Conservation (phyloP, 768 basidiomycete species). For the Russula ochroleuca region DNA sequence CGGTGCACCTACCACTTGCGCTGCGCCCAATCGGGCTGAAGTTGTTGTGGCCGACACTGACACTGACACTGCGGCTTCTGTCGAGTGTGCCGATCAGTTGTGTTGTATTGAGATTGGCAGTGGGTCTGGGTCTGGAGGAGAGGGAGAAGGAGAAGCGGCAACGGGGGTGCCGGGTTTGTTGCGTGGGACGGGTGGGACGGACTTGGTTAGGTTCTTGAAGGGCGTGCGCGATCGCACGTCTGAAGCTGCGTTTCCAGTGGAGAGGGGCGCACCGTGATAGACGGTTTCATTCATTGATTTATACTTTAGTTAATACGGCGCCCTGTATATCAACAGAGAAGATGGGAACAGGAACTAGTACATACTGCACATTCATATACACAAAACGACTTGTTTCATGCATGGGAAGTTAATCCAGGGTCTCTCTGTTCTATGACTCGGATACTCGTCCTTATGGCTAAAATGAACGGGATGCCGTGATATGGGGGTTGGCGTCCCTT, state of each 20-base stretch:
- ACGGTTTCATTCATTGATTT: background rate
- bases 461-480: too few species aligned
- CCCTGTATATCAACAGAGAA: background rate
- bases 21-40: background rate
- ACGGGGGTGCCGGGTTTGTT: slow-evolving; percentile 21
- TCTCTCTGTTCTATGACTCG: background rate
- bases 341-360: background rate
- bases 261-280: background rate
- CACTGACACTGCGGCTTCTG: too few species aligned
- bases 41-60: too few species aligned
- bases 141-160: slow-evolving; percentile 7
- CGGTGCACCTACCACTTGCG: background rate
- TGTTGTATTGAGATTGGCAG: slow-evolving; percentile 8
- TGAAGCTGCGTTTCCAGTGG: slow-evolving; percentile 32
- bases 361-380: background rate
- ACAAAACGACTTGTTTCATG: background rate
- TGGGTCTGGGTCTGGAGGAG: slow-evolving; percentile 21
- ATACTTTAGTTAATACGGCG: background rate
- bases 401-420: too few species aligned
- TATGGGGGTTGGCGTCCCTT: too few species aligned
- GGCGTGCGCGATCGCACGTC: slow-evolving; percentile 50
- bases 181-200: slow-evolving; percentile 56
- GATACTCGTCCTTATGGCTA: background rate
- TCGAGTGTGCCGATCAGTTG: background rate
- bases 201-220: slow-evolving; percentile 54